Base-by-base conservation (phyloP, 202 grass and related monocot genomes). In the Zoysia matrella region DNA sequence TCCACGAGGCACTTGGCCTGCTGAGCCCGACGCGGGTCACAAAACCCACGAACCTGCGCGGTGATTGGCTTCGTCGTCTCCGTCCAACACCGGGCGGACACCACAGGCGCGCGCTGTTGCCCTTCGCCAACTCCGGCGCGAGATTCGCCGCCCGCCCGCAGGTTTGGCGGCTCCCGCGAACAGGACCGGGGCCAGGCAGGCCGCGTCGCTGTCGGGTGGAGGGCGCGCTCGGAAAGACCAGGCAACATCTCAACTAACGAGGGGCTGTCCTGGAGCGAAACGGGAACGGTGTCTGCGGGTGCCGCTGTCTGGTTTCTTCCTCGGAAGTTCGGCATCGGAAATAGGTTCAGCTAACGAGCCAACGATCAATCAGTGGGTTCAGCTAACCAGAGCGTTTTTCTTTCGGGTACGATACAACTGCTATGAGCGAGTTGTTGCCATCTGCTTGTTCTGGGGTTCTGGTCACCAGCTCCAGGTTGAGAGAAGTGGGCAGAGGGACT, bases 281-380 rank as follows among this genome's bases (percentile, higher is more conserved):
- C 64, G 2, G 64, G 50, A 69, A 46, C 36, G 46, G 76, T 56
- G 63, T 9, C 42, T 62, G 73, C 39, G 14, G 60, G 61, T 42
- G 47, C 51, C 12, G 36, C 8, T 6, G 10, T n/a, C 9, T 42
- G 11, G 63, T 43, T 43, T 30, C 18, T 18, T 60, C 61, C 36
- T 52, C 53, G 53, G 65, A 60, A 47, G 47, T 63, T 53, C 8
- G 81, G 46, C 69, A 77, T 52, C 49, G 66, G 82, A 69, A 69
- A 76, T 7, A 65, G 11, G n/a, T n/a, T n/a, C n/a, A n/a, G n/a
- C n/a, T n/a, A n/a, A n/a, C n/a, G n/a, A n/a, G n/a, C n/a, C n/a
- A n/a, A n/a, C n/a, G n/a, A 77, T 7, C 47, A 30, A 65, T 62
- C 58, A 3, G 2, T 18, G 36, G 14, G 36, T 68, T 15, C 51